phyloP scores from a whole-genome alignment of 495 filamentous ascomycete genomes.

The Aspergillus wentii region DNA sequence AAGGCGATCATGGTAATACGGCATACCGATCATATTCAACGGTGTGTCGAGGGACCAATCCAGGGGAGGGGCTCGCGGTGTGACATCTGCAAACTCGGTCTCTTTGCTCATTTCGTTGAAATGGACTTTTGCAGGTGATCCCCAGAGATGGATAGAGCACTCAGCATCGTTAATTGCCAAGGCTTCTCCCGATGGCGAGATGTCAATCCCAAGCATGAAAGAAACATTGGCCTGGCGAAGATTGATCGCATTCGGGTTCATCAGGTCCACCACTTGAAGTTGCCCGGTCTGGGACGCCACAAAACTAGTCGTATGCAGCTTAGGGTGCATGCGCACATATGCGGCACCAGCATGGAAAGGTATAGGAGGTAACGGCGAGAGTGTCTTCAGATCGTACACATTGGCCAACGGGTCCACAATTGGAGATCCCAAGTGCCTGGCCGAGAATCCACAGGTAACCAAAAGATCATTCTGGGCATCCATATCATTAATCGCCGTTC shows the following conservation, averaged over 20 bases:
- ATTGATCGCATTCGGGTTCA: constrained; percentile 86
- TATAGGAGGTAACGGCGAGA: constrained; percentile 78
- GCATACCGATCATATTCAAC: constrained; percentile 82
- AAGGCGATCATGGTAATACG: constrained; percentile 83
- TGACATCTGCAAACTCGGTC: constrained; percentile 68
- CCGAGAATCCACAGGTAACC: constrained; percentile 90
- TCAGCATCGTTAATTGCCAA: constrained; percentile 77
- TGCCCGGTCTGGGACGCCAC: constrained; percentile 86
- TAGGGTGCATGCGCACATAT: constrained; percentile 91
- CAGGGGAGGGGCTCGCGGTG: constrained; percentile 43
- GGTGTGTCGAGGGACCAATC: constrained; percentile 76
- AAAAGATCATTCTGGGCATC: constrained; percentile 88
- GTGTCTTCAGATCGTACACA: constrained; percentile 87
- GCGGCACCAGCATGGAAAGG: constrained; percentile 89
- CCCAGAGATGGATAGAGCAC: constrained; percentile 82
- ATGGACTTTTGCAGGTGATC: constrained; percentile 79
- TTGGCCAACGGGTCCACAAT: constrained; percentile 89
- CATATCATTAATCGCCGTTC: constrained; percentile 84
- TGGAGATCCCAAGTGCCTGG: constrained; percentile 55
- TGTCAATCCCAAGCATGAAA: constrained; percentile 70
- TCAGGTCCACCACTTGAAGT: constrained; percentile 89
- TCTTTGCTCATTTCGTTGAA: constrained; percentile 82
- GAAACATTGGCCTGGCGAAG: constrained; percentile 81
- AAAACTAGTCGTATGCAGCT: constrained; percentile 87
- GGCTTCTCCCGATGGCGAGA: constrained; percentile 88